Evolutionary conservation across 2,329 filamentous ascomycete genomes (phyloP), one percentile per base, ranked within the genome.

Genomic region (Colletotrichum sidae): DNA sequence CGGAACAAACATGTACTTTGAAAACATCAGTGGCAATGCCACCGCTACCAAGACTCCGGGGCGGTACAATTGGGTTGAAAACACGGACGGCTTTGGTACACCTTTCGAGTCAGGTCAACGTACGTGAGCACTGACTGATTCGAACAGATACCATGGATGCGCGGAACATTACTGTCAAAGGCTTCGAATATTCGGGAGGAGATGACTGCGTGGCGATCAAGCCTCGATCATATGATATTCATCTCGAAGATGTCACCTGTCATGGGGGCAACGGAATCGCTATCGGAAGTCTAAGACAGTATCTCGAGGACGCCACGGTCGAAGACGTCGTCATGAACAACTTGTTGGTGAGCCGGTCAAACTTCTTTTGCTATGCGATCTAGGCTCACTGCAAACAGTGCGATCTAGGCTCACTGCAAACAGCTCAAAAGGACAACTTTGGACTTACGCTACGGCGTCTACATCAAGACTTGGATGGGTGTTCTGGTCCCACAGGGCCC

Each of bases 171-270:
- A 37, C 17, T 5, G 42, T 55, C 53, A 55, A 55, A 45, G 33
- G 53, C 6, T 55, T 55, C 53, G 42, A 55, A 17, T 55, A 55
- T n/a, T 37, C 42, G 5, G 53, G 41, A 9, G 53, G 53, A 37
- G 53, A 55, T 37, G 53, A 55, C n/a, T 55, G 53, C 53, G 53
- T 46, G 13, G 53, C 53, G 12, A 55, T 46, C 33, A 55, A 55
- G 41, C 53, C 41, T 12, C 33, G 53, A 17, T 55, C 39, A 12
- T 55, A 55, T 34, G 15, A 46, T 4, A 46, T 55, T 25, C 9
- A 45, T 17, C 2, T 55, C 0, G 53, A 55, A 11, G 53, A 55
- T 12, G 33, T 55, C 13, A 46, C 41, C 13, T 46, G 53, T 10
- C 33, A 55, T 34, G 53, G 42, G 3, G 53, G 41, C 9, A 55